These are phyloP conservation scores for Gonapodya sp. DNA, from an alignment of 192 early-diverging fungal genomes.

Conservation along the genomic window DNA sequence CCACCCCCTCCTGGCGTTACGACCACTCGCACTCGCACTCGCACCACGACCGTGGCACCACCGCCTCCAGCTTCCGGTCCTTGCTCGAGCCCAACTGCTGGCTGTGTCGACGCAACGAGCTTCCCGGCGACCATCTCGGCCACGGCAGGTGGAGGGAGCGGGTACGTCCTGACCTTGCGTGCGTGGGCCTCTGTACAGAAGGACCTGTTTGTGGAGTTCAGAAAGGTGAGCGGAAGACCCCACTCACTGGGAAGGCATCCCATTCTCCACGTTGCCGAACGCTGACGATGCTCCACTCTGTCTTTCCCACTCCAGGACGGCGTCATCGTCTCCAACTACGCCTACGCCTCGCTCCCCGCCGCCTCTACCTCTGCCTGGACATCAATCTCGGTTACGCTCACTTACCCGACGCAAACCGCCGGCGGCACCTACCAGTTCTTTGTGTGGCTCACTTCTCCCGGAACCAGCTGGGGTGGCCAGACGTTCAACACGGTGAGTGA, in stretches of 20 bases:
- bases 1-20: too few relatives aligned
- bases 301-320: background rate
- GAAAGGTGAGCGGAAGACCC: background rate
- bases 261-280: background rate
- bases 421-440: background rate
- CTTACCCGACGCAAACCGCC: background rate
- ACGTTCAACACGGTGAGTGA: constrained; percentile 3
- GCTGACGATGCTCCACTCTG: background rate
- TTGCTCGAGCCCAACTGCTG: background rate
- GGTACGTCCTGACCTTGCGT: background rate
- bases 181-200: background rate
- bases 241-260: too few relatives aligned
- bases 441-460: background rate
- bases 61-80: background rate
- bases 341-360: background rate
- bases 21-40: too few relatives aligned
- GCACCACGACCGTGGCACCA: too few relatives aligned
- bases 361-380: background rate
- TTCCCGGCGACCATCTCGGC: background rate
- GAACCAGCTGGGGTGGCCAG: background rate
- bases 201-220: background rate
- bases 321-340: background rate
- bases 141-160: background rate
- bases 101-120: background rate
- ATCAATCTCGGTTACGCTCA: background rate